phyloP scores from a whole-genome alignment of 495 filamentous ascomycete species.

The Annulohypoxylon stygium region DNA sequence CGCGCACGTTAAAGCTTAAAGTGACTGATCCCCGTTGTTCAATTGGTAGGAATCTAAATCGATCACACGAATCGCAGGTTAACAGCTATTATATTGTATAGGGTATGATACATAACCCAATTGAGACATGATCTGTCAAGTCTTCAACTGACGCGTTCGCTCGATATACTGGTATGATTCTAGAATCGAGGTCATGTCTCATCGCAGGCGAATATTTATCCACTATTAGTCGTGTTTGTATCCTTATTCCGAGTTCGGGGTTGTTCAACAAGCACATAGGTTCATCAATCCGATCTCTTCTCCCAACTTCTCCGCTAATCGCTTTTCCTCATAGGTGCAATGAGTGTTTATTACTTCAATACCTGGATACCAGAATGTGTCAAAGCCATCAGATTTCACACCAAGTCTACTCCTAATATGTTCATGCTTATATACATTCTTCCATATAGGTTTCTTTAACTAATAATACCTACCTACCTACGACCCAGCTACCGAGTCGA shows the following conservation, averaged over 20 bases:
- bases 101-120: neutral
- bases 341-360: neutral
- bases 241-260: neutral
- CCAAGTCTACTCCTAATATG: neutral
- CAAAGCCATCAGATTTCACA: too few relatives aligned
- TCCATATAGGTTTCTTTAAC: neutral
- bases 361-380: too few relatives aligned
- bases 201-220: neutral
- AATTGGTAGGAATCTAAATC: neutral
- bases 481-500: neutral
- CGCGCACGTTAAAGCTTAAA: neutral
- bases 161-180: neutral
- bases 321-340: neutral
- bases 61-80: neutral
- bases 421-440: neutral
- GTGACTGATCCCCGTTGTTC: neutral
- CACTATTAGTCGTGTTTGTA: neutral
- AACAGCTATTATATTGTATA: neutral
- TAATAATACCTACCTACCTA: neutral
- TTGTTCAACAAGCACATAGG: neutral
- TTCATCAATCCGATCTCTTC: neutral
- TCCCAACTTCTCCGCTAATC: neutral
- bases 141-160: neutral
- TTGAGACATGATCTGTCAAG: neutral
- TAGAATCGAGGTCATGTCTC: neutral